phyloP scores from a whole-genome alignment of 371 early-diverging fungal species.

The Mucor piriformis region DNA sequence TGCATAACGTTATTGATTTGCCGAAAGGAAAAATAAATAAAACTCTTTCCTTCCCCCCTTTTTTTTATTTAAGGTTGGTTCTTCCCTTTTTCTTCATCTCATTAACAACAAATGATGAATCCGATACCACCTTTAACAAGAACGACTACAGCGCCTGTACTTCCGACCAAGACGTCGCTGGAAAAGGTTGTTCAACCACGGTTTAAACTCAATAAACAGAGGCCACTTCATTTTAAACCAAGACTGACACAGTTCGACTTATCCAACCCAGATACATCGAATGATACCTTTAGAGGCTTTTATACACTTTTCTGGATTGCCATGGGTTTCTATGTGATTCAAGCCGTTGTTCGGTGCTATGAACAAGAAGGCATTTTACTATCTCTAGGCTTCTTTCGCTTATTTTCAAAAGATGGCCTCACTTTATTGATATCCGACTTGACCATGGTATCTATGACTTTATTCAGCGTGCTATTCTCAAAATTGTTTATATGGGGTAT shows the following conservation, averaged over 20 bases:
- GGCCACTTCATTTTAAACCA: slow-evolving; percentile 41
- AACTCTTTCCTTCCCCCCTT: not conserved
- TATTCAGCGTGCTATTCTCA: slow-evolving; percentile 61
- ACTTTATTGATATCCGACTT: slow-evolving; percentile 71
- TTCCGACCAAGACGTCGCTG: not conserved
- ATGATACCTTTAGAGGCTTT: slow-evolving; percentile 80
- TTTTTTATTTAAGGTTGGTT: not conserved
- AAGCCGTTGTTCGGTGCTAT: slow-evolving; percentile 70
- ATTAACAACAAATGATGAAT: not conserved
- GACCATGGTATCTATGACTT: slow-evolving; percentile 66
- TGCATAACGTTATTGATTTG: too few relatives aligned
- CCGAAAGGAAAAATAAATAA: too few relatives aligned
- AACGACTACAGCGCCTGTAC: slow-evolving; percentile 20
- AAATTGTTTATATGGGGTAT: slow-evolving; percentile 60
- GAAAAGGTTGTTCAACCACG: not conserved
- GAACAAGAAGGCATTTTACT: slow-evolving; percentile 71
- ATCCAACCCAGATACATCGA: slow-evolving; percentile 45
- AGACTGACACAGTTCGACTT: slow-evolving; percentile 49
- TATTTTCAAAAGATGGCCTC: slow-evolving; percentile 71
- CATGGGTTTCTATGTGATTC: slow-evolving; percentile 78
- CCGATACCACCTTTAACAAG: slow-evolving; percentile 10
- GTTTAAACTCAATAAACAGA: slow-evolving; percentile 23
- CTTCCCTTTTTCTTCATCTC: not conserved
- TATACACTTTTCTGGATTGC: slow-evolving; percentile 92
- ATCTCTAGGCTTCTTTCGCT: slow-evolving; percentile 57